Conservation (phyloP, 306 rosid species). For the Albizia julibrissin region DNA sequence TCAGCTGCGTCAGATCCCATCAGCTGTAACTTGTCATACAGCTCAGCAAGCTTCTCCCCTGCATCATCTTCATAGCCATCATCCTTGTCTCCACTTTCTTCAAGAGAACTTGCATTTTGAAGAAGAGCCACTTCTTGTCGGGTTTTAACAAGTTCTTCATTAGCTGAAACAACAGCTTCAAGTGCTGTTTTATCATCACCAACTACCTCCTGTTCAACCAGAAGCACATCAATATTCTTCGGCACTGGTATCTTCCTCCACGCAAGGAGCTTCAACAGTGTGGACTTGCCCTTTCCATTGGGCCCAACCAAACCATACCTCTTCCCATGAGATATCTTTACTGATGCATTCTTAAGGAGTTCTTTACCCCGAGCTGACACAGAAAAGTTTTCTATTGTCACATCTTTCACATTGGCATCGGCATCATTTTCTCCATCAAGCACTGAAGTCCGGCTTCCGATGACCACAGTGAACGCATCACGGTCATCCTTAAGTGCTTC, state of each 20-base stretch:
- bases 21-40: conserved; percentile 49
- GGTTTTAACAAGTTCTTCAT: conserved; percentile 54
- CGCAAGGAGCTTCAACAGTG: conserved; percentile 63
- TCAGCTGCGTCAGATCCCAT: conserved; percentile 62
- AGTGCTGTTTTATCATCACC: conserved; percentile 57
- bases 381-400: conserved; percentile 47
- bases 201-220: conserved; percentile 63
- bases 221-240: conserved; percentile 61
- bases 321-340: conserved; percentile 52
- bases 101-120: conserved; percentile 39
- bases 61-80: conserved; percentile 33
- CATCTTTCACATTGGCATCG: conserved; percentile 56
- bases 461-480: conserved; percentile 71
- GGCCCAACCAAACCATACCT: conserved; percentile 61
- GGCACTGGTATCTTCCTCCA: conserved; percentile 72
- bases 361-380: conserved; percentile 54
- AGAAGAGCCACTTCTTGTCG: conserved; percentile 52
- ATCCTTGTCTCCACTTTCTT: conserved; percentile 34
- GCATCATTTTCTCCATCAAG: conserved; percentile 55
- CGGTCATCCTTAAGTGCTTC: conserved; percentile 62
- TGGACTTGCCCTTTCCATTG: conserved; percentile 61
- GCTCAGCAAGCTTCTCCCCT: conserved; percentile 59
- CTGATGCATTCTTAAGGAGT: conserved; percentile 49
- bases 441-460: conserved; percentile 56
- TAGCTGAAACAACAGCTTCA: conserved; percentile 64